These are phyloP conservation scores for Setaria viridis DNA, from an alignment of 202 grass and related monocot genomes.

Conservation along the genomic window DNA sequence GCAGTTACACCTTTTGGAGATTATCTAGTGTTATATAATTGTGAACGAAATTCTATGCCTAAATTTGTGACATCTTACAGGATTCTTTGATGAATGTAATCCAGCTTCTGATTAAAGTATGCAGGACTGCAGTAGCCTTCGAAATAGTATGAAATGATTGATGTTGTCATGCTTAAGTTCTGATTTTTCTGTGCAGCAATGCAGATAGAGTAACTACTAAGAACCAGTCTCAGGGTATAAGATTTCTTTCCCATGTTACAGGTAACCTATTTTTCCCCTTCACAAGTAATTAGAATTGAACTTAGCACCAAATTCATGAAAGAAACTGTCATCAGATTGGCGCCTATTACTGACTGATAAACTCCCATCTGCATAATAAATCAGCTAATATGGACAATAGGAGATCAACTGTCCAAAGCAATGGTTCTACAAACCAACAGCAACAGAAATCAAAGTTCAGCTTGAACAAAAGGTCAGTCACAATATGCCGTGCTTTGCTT, in stretches of 20 bases:
- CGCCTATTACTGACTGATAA: not conserved
- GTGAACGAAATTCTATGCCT: not conserved
- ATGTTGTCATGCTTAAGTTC: constrained; percentile 21
- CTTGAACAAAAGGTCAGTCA: constrained; percentile 57
- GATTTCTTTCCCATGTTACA: constrained; percentile 93
- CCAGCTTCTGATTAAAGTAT: constrained; percentile 4
- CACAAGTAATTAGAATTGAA: not conserved
- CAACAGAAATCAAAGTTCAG: constrained; percentile 48
- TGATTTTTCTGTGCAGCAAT: constrained; percentile 60
- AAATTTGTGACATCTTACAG: not conserved
- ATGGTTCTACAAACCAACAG: constrained; percentile 38
- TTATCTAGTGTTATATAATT: not conserved
- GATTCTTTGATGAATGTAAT: constrained; percentile 13
- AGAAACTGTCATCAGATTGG: not conserved
- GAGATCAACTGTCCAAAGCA: constrained; percentile 44
- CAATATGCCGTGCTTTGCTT: not conserved
- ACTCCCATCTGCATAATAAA: constrained; percentile 3
- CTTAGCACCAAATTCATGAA: not conserved
- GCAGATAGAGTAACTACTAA: constrained; percentile 85
- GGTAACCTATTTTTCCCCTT: constrained; percentile 38
- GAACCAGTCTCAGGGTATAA: constrained; percentile 88
- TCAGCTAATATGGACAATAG: constrained; percentile 48
- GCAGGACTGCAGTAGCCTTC: not conserved
- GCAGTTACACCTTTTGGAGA: not conserved
- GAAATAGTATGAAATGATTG: not conserved